Conservation (phyloP, 495 filamentous ascomycete species). For the Podospora australis region DNA sequence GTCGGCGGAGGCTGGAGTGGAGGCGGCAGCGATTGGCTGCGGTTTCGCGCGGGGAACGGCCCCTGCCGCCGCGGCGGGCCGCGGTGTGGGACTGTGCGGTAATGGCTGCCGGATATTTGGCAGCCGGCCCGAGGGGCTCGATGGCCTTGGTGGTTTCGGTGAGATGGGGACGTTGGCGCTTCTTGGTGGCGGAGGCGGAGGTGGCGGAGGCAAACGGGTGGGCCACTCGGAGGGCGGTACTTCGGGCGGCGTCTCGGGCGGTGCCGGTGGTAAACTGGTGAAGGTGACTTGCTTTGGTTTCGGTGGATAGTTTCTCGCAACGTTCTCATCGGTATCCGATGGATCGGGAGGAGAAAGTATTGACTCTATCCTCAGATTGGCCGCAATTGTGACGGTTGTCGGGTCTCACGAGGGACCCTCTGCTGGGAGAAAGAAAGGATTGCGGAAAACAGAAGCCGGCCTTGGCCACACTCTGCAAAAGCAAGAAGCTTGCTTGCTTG, state of each 20-base stretch:
- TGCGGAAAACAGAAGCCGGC: constrained; percentile 13
- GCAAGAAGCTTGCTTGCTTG: constrained; percentile 21
- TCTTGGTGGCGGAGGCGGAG: neutral
- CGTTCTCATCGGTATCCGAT: constrained; percentile 31
- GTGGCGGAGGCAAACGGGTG: constrained; percentile 3
- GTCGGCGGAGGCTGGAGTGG: constrained; percentile 8
- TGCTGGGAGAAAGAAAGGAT: constrained; percentile 9
- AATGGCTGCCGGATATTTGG: constrained; percentile 23
- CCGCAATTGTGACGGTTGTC: constrained; percentile 43
- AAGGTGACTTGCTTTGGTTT: constrained; percentile 35
- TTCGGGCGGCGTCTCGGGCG: constrained; percentile 19
- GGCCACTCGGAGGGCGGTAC: constrained; percentile 13
- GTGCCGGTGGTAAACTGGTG: no score
- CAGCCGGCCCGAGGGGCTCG: constrained; percentile 12
- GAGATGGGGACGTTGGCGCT: neutral
- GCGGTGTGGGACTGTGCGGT: constrained; percentile 23
- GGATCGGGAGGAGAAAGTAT: constrained; percentile 43
- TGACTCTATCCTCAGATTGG: constrained; percentile 43
- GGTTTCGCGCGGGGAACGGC: neutral
- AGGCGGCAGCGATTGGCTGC: constrained; percentile 2
- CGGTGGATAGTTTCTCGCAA: constrained; percentile 23
- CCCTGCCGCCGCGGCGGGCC: constrained; percentile 14
- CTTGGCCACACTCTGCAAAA: constrained; percentile 23
- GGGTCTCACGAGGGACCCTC: constrained; percentile 31
- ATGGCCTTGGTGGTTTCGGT: no score